Percentiles rank a stretch among this genome's conserved stretches.
Evolutionary conservation across 108 stramenopile genomes (phyloP).

Genomic region (Fragilariopsis cylindrus): DNA sequence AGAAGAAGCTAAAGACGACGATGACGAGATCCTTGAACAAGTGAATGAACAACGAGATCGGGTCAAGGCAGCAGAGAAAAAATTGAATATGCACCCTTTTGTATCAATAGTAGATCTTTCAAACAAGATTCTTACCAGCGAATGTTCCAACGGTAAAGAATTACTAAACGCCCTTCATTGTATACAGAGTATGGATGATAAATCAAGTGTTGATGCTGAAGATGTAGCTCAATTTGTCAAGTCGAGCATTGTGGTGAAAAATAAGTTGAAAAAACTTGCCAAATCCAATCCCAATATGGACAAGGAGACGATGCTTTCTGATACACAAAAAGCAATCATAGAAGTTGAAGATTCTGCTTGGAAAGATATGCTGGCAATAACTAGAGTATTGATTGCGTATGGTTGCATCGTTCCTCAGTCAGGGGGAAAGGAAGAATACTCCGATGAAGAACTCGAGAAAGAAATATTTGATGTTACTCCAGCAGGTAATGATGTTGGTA

Average conservation of each 20-base stretch:
- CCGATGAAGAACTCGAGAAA: constrained; percentile 30
- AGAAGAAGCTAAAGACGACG: constrained; percentile 26
- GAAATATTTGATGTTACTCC: constrained; percentile 51
- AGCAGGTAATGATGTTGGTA: constrained; percentile 73
- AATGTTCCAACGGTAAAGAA: constrained; percentile 20
- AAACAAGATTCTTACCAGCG: constrained; percentile 56
- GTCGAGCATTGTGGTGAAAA: constrained; percentile 40
- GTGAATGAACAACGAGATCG: constrained; percentile 63
- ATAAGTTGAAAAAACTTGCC: constrained; percentile 41
- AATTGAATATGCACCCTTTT: constrained; percentile 53
- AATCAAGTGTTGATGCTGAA: constrained; percentile 19
- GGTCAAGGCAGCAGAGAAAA: constrained; percentile 43
- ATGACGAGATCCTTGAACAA: constrained; percentile 45
- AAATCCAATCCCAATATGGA: constrained; percentile 41
- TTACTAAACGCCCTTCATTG: constrained; percentile 11
- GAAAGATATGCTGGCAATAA: constrained; percentile 71
- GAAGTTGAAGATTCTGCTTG: constrained; percentile 62
- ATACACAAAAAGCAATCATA: constrained; percentile 19
- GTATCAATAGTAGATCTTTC: constrained; percentile 52
- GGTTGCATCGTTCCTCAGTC: constrained; percentile 54
- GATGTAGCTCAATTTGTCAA: constrained; percentile 48
- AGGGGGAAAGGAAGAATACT: neutral
- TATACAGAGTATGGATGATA: constrained; percentile 25
- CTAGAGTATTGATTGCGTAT: constrained; percentile 63
- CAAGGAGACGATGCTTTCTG: constrained; percentile 15